Base-by-base conservation (phyloP, 2,329 filamentous ascomycete species). In the Pyricularia pennisetigena region DNA sequence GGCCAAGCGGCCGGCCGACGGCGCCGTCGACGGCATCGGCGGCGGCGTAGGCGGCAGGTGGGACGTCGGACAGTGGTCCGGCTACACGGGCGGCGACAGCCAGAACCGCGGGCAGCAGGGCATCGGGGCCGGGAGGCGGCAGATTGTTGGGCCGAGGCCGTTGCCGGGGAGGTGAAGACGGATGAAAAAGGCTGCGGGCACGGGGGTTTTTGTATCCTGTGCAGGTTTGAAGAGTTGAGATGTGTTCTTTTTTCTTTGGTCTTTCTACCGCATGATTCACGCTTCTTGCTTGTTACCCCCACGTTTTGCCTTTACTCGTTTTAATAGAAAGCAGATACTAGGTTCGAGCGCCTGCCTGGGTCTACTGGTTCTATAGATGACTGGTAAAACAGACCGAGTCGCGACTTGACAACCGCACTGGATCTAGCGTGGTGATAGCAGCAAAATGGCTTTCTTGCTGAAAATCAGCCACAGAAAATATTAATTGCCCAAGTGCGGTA, bases 71-170 rank as follows among this genome's bases (percentile, higher is more conserved):
- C 90, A 93, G 78, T 92, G 91, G 86, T 81, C 82, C 70, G 90
- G 91, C 0, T 94, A 85, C 74, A 90, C 89, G 23, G 90, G 91
- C 3, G 91, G 91, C 1, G 91, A 93, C 76, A 85, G 83, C 70
- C 88, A 92, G 81, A 93, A 93, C 74, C 84, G 83, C 70, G 89
- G 88, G 1, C 76, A 75, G 2, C 81, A 86, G 70, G 89, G 89
- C 2, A 90, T 90, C 69, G 90, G 91, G 59, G 87, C 88, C 0
- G 88, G 88, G 0, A 82, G 89, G 75, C 85, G 91, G 75, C 90
- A 91, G 80, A 93, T 94, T 77, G 88, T 92, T n/a, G 91, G 91
- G 12, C 91, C 91, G 0, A 82, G 90, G 74, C 90, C 90, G 65
- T 80, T 90, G 72, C 87, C 87, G 49, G 80, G 80, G 29, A 71